These are phyloP conservation scores for Lactarius deliciosus DNA, from an alignment of 768 basidiomycete species.

Conservation along the genomic window DNA sequence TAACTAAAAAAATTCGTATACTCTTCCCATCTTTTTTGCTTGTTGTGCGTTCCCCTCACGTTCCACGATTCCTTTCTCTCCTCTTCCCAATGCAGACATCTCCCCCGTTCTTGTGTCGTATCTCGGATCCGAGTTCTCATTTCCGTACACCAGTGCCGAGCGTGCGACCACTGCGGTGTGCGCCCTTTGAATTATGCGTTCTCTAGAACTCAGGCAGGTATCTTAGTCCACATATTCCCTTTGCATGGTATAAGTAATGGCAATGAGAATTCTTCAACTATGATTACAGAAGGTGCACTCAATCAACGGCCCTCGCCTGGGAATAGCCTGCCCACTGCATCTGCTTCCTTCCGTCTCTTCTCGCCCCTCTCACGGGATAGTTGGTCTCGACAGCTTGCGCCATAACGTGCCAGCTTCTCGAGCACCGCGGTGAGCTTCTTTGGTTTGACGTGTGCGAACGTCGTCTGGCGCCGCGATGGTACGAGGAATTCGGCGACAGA, in stretches of 20 bases:
- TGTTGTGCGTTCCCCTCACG: constrained; percentile 31
- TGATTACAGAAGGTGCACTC: neutral
- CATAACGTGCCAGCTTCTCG: constrained; percentile 75
- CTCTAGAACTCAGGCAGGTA: constrained; percentile 28
- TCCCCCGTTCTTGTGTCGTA: constrained; percentile 21
- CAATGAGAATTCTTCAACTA: constrained; percentile 26
- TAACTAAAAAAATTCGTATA: constrained; percentile 24
- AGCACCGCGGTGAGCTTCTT: constrained; percentile 71
- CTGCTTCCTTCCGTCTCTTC: constrained; percentile 73
- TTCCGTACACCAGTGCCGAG: constrained; percentile 14
- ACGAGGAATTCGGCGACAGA: constrained; percentile 79
- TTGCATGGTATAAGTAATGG: constrained; percentile 24
- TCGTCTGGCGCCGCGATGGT: constrained; percentile 63
- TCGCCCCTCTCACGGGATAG: constrained; percentile 65
- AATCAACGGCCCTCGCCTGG: constrained; percentile 62
- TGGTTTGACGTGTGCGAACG: constrained; percentile 64
- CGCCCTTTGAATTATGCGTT: constrained; percentile 23
- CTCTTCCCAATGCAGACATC: constrained; percentile 24
- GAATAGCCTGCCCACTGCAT: constrained; percentile 70
- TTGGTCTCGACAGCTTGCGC: constrained; percentile 58
- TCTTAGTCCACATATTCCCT: constrained; percentile 26
- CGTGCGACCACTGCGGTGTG: constrained; percentile 21
- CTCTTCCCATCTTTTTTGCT: constrained; percentile 31
- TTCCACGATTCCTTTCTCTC: constrained; percentile 9
- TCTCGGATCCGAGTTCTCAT: constrained; percentile 29